Base-by-base conservation (phyloP, 495 filamentous ascomycete species). In the Aspergillus bridgeri region DNA sequence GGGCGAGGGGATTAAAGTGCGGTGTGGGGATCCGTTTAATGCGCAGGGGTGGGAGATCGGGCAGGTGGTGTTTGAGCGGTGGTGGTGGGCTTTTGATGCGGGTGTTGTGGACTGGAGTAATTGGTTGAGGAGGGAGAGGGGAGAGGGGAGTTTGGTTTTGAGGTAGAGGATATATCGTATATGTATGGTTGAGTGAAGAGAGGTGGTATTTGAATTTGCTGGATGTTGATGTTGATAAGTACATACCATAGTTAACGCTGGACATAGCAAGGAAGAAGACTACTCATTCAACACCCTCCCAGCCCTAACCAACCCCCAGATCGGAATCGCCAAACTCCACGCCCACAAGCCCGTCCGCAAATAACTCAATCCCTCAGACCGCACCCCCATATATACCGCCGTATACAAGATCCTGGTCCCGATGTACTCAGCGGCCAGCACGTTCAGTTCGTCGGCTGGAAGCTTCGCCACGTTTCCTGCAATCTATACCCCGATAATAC, bases 1-100 rank as follows among this genome's bases (percentile, higher is more conserved):
- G 22, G 67, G 70, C 0, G 77, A 81, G 53, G 79, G 79, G 0
- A 43, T 79, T 6, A 61, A 68, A 3, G 65, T 81, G 17, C 67
- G 56, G 29, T 66, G 71, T 2, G 54, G 60, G 20, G 70, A 72
- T 51, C 75, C 74, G 15, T 75, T 72, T 29, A 68, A 75, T 20
- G 63, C 64, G 17, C 57, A 47, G 24, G 55, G 56, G 20, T 81
- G 79, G 77, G 79, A 81, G 61, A 70, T 80, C 25, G 78, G 78
- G 0, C 75, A 80, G 60, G 54, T 69, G 49, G 57, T 80, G 44
- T 81, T 78, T 66, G 65, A 74, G 58, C 66, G 72, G 54, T 81
- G 79, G 80, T 81, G 79, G 77, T 82, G 76, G 69, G 61, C 76
- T 20, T 73, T 83, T 51, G 79, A 82, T 56, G 60, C 60, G 25